Evolutionary conservation across 2,329 filamentous ascomycete genomes (phyloP).

Genomic region (Phialemoniopsis sp.): DNA sequence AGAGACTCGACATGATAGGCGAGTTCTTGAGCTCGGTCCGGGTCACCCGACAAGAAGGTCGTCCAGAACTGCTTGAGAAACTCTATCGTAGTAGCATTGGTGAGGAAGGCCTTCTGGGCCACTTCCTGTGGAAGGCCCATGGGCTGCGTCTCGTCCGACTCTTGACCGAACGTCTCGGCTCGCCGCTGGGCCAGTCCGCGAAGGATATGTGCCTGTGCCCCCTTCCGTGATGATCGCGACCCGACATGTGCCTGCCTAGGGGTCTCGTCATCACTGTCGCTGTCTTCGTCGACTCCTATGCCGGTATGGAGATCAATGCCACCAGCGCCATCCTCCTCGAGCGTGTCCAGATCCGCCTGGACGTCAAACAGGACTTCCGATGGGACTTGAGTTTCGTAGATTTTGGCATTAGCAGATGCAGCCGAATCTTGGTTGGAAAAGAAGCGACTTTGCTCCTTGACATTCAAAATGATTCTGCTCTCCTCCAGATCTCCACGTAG

Average conservation of each 20-base stretch:
- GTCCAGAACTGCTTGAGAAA: constrained; percentile 98
- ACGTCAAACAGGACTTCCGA: constrained; percentile 62
- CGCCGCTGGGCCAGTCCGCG: constrained; percentile 60
- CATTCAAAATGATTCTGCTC: constrained; percentile 76
- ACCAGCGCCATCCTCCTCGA: constrained; percentile 41
- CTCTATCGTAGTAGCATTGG: constrained; percentile 89
- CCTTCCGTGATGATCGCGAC: constrained; percentile 61
- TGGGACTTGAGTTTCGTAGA: constrained; percentile 68
- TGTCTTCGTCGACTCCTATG: constrained; percentile 68
- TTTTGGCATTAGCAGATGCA: constrained; percentile 35
- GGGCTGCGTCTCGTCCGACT: constrained; percentile 40
- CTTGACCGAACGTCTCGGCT: constrained; percentile 50
- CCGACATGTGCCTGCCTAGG: constrained; percentile 52
- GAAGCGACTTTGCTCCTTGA: constrained; percentile 82
- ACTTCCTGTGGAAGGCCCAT: constrained; percentile 55
- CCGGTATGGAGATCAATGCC: constrained; percentile 58
- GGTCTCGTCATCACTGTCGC: constrained; percentile 61
- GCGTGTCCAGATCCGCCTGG: constrained; percentile 53
- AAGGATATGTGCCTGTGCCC: constrained; percentile 64
- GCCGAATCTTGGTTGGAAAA: constrained; percentile 60
- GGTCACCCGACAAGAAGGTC: constrained; percentile 83
- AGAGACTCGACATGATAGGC: constrained; percentile 80
- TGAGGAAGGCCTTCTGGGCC: constrained; percentile 57
- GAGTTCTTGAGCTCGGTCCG: constrained; percentile 75
- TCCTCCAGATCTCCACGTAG: constrained; percentile 71